Evolutionary conservation across 164 flowering plant species (phyloP).

Genomic region (Dillenia turbinata): DNA sequence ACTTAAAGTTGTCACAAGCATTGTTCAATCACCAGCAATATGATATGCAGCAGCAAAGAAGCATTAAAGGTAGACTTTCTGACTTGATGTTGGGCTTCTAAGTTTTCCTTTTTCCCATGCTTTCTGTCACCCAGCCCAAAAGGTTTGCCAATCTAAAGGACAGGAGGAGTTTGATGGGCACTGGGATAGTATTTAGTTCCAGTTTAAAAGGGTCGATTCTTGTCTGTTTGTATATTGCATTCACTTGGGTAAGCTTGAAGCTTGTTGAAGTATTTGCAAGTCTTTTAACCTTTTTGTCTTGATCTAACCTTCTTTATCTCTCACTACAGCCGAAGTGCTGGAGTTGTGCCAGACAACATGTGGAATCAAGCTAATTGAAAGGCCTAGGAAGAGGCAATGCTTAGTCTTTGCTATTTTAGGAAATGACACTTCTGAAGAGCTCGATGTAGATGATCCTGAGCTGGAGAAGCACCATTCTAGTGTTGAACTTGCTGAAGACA

Average conservation of each 20-base stretch:
- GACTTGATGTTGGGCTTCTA: slow-evolving; percentile 1
- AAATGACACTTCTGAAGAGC: slow-evolving; percentile 32
- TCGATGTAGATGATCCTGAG: slow-evolving; percentile 27
- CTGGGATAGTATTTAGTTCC: too few species aligned
- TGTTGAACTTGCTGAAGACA: slow-evolving; percentile 35
- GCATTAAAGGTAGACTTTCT: slow-evolving; percentile 39
- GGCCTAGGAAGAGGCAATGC: slow-evolving; percentile 19
- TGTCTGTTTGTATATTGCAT: too few species aligned
- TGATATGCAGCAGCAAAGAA: slow-evolving; percentile 23
- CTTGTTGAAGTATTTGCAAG: too few species aligned
- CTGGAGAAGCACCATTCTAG: slow-evolving; percentile 20
- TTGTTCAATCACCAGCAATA: slow-evolving; percentile 19
- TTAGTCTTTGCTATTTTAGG: slow-evolving; percentile 39
- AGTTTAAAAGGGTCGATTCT: too few species aligned
- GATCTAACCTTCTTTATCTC: too few species aligned
- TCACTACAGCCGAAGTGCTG: too few species aligned
- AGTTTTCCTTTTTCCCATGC: neutral
- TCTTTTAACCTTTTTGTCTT: too few species aligned
- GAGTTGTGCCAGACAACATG: slow-evolving; percentile 19
- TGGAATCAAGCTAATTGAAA: slow-evolving; percentile 19
- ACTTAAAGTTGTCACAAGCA: slow-evolving; percentile 23
- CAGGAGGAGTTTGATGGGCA: too few species aligned
- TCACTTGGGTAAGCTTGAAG: too few species aligned
- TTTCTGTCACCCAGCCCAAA: neutral
- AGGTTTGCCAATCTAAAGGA: too few species aligned